A percentile compares a stretch with the other conserved stretches of the same genome.
These are phyloP conservation scores for Azolla pinnata DNA, from an alignment of 75 land plant species.

Conservation along the genomic window DNA sequence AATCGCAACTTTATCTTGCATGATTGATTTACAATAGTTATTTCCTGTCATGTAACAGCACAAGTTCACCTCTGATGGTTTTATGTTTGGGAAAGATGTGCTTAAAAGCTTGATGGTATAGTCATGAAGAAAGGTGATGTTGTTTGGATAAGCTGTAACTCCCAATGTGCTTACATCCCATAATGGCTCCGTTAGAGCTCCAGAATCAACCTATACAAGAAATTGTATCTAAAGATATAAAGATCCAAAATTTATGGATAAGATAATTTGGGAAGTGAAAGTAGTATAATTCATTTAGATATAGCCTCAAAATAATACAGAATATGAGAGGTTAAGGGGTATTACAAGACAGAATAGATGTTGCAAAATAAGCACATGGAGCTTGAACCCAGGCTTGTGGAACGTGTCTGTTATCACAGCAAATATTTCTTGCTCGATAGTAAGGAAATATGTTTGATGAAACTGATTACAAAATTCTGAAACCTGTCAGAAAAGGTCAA, in stretches of 20 bases:
- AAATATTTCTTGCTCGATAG: conserved; percentile 90
- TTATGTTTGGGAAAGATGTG: conserved; percentile 94
- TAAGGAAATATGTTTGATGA: conserved; percentile 70
- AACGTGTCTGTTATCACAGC: conserved; percentile 94
- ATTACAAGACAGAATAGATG: conserved; percentile 88
- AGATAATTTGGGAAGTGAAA: no score
- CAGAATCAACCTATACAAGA: conserved; percentile 66
- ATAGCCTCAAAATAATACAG: no score
- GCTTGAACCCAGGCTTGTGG: conserved; percentile 95
- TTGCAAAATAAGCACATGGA: conserved; percentile 83
- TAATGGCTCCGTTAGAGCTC: conserved; percentile 72
- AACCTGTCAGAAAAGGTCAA: conserved; percentile 23
- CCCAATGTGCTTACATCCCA: conserved; percentile 74
- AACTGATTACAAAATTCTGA: conserved; percentile 95
- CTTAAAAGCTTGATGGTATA: conserved; percentile 88
- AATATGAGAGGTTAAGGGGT: no score
- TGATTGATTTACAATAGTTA: no score
- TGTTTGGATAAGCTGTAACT: conserved; percentile 60
- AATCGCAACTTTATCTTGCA: no score
- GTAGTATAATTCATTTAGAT: no score
- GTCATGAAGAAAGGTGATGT: conserved; percentile 66
- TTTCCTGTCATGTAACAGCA: not conserved
- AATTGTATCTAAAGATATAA: no score
- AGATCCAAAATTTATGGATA: no score
- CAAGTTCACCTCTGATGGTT: conserved; percentile 57